Base-by-base conservation (phyloP, 148 eudicot genomes). In the Limonium bicolor region DNA sequence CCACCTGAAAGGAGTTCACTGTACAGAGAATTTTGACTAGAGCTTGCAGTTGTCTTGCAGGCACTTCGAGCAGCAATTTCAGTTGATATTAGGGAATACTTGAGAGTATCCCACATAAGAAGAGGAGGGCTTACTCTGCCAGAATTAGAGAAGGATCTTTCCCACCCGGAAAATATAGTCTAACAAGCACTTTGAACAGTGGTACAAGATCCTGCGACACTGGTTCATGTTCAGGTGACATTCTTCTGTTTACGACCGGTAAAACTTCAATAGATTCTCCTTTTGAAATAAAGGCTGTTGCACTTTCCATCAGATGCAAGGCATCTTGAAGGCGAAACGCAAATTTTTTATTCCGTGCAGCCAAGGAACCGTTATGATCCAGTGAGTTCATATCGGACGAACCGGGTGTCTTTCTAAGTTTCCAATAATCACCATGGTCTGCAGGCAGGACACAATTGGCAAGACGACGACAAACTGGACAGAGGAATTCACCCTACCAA, bases 381-480 rank as follows among this genome's bases (percentile, higher is more conserved):
- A 45, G 36, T 33, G 48, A 38, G 41, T 45, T 56, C 28, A 48
- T 36, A 48, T 24, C 21, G 18, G 67, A 30, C 44, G 18, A 26
- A 19, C 27, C 9, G 14, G 66, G 60, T 36, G 61, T 45, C 63
- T 53, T 56, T 59, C 46, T 49, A 37, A 49, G 49, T 62, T 47
- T 71, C 44, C 44, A 53, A 23, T 51, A 48, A 63, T 70, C 74
- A 27, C 57, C 71, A 31, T 80, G 65, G 16, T 61, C 64, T 48
- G 73, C 79, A 36, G 99, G 84, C 51, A 90, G 58, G 5, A 77
- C 68, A 26, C 87, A 78, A 58, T 80, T 90, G 53, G 87, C 82
- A 54, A 90, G 80, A 47, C 99, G 88, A 7, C 99, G 99, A 54
- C 99, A 90, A 37, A 85, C 95, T 28, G 99, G 99, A 45, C 99